Percentiles rank a stretch among this genome's conserved stretches.
These are phyloP conservation scores for Calendula officinalis DNA, from an alignment of 129 eudicot genomes.

Conservation along the genomic window DNA sequence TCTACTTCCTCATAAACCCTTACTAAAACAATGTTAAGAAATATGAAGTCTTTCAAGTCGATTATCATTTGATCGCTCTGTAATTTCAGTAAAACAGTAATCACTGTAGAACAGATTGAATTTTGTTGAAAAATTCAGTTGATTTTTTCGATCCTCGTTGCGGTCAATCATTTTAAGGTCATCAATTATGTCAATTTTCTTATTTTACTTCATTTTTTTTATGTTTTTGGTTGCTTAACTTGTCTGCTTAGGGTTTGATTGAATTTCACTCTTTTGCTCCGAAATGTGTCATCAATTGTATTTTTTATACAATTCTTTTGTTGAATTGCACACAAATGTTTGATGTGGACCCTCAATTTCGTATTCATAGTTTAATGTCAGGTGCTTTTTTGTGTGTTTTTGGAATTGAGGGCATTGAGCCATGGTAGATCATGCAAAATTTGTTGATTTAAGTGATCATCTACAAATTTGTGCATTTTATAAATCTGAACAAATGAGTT, in stretches of 20 bases:
- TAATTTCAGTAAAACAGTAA: too few relatives aligned
- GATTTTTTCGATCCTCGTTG: neutral
- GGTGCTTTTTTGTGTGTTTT: slow-evolving; percentile 3
- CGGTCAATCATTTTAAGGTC: neutral
- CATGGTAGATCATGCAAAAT: too few relatives aligned
- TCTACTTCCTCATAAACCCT: too few relatives aligned
- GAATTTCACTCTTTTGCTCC: neutral
- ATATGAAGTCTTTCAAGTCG: too few relatives aligned
- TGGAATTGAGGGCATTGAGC: too few relatives aligned
- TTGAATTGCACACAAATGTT: neutral
- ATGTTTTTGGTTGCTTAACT: neutral
- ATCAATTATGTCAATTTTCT: neutral
- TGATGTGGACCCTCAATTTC: neutral
- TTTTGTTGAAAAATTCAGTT: too few relatives aligned
- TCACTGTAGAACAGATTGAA: too few relatives aligned
- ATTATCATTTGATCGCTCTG: too few relatives aligned
- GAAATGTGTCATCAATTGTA: slow-evolving; percentile 8
- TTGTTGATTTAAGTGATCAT: too few relatives aligned
- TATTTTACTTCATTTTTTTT: slow-evolving; percentile 7
- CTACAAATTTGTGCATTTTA: too few relatives aligned
- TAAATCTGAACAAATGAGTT: too few relatives aligned
- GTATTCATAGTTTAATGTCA: neutral
- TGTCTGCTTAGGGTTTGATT: slow-evolving; percentile 23
- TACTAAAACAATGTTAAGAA: too few relatives aligned
- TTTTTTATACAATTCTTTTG: neutral